A percentile compares a stretch with the other conserved stretches of the same genome.
These are phyloP conservation scores for Thuja plicata DNA, from an alignment of 83 land plant genomes.

Conservation along the genomic window DNA sequence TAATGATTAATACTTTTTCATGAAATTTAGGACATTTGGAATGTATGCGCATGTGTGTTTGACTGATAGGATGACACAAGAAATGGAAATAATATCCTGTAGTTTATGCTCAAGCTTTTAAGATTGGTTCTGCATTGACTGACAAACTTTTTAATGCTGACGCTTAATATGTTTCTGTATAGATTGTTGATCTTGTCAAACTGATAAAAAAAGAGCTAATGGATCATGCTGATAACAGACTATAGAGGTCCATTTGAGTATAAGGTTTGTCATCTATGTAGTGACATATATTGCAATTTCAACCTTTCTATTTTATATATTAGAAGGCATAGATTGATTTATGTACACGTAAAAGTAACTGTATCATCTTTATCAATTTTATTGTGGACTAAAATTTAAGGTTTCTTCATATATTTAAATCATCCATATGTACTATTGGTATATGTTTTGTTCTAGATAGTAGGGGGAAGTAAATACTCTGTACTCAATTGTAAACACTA, in stretches of 20 bases:
- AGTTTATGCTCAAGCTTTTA: neutral
- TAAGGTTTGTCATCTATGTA: neutral
- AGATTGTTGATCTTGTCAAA: conserved; percentile 12
- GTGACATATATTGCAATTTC: neutral
- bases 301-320: neutral
- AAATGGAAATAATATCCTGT: neutral
- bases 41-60: neutral
- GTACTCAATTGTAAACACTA: too few species aligned
- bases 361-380: neutral
- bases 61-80: neutral
- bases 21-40: neutral
- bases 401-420: neutral
- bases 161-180: neutral
- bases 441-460: neutral
- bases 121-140: neutral
- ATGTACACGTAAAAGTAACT: neutral
- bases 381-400: neutral
- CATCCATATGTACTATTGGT: neutral
- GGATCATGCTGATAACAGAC: neutral
- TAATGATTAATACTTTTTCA: neutral
- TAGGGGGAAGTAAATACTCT: too few species aligned
- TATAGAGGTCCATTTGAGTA: neutral
- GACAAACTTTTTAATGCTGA: neutral
- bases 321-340: neutral
- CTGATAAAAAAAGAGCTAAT: conserved; percentile 13